These are phyloP conservation scores for Lanzia echinophila DNA, from an alignment of 2,329 filamentous ascomycete genomes.

Conservation along the genomic window DNA sequence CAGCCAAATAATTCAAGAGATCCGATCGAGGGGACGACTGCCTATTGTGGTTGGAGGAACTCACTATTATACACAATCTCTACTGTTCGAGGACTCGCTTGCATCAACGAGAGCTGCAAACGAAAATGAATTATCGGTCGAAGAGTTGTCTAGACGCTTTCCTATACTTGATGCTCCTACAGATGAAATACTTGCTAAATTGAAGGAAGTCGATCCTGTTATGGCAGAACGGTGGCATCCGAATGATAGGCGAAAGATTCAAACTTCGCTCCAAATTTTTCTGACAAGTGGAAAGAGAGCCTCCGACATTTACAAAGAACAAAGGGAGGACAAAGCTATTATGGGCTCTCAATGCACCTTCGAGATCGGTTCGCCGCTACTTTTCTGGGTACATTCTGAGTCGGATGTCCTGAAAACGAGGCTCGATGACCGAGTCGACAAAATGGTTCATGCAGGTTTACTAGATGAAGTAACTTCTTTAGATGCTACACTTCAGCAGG, in stretches of 20 bases:
- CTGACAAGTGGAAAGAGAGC: conserved; percentile 74
- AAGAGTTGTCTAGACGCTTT: conserved; percentile 42
- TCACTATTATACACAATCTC: conserved; percentile 87
- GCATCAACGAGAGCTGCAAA: conserved; percentile 35
- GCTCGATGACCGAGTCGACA: conserved; percentile 71
- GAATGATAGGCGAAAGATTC: conserved; percentile 84
- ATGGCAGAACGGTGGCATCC: conserved; percentile 95
- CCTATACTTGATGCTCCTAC: conserved; percentile 68
- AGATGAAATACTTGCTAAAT: conserved; percentile 62
- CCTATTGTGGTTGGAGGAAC: conserved; percentile 92
- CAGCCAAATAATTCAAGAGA: conserved; percentile 63
- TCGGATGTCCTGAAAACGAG: conserved; percentile 60
- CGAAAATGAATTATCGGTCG: conserved; percentile 23
- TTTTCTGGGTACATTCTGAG: conserved; percentile 85
- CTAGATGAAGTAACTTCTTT: conserved; percentile 55
- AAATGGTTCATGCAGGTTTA: conserved; percentile 67
- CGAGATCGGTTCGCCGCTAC: conserved; percentile 28
- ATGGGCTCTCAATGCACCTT: not conserved
- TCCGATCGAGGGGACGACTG: conserved; percentile 68
- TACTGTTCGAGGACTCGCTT: conserved; percentile 72
- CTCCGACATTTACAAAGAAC: conserved; percentile 81
- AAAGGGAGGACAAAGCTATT: conserved; percentile 43
- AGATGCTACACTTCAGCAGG: conserved; percentile 38
- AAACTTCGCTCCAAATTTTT: conserved; percentile 83
- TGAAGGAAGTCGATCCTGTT: conserved; percentile 74